These are phyloP conservation scores for Ricinus communis DNA, from an alignment of 345 rosid genomes.

Conservation along the genomic window DNA sequence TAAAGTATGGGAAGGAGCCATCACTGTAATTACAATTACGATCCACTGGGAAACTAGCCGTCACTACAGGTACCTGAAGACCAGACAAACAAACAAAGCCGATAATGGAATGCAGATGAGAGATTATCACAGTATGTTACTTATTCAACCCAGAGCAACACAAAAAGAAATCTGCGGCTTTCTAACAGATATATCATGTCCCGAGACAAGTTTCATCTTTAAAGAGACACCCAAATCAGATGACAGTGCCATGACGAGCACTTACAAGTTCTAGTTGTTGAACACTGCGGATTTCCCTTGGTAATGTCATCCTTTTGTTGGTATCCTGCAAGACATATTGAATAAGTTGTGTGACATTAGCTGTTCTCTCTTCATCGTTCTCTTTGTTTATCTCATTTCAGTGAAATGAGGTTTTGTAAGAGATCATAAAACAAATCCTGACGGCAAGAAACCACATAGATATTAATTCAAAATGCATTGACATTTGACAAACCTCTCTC, in stretches of 20 bases:
- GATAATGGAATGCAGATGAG: conserved; percentile 13
- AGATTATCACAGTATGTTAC: neutral
- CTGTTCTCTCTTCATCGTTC: neutral
- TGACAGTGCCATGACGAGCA: conserved; percentile 6
- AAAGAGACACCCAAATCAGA: conserved; percentile 1
- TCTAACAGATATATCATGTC: neutral
- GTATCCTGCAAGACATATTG: conserved; percentile 53
- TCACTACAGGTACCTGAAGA: conserved; percentile 87
- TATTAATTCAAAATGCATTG: conserved; percentile 3
- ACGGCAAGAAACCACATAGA: neutral
- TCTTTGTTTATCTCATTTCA: neutral
- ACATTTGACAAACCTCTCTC: conserved; percentile 72
- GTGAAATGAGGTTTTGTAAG: neutral
- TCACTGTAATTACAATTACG: conserved; percentile 68
- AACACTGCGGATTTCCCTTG: conserved; percentile 87
- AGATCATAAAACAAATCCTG: neutral
- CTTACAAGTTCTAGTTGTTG: conserved; percentile 86
- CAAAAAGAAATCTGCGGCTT: neutral
- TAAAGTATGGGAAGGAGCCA: conserved; percentile 85
- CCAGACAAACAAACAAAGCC: conserved; percentile 14
- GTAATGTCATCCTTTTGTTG: conserved; percentile 60
- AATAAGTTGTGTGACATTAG: conserved; percentile 14
- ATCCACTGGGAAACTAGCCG: conserved; percentile 80
- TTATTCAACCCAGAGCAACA: conserved; percentile 2
- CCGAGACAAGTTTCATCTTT: neutral